Evolutionary conservation across 306 rosid species (phyloP), one percentile per base, ranked within the genome.

Genomic region (Rubus idaeus): DNA sequence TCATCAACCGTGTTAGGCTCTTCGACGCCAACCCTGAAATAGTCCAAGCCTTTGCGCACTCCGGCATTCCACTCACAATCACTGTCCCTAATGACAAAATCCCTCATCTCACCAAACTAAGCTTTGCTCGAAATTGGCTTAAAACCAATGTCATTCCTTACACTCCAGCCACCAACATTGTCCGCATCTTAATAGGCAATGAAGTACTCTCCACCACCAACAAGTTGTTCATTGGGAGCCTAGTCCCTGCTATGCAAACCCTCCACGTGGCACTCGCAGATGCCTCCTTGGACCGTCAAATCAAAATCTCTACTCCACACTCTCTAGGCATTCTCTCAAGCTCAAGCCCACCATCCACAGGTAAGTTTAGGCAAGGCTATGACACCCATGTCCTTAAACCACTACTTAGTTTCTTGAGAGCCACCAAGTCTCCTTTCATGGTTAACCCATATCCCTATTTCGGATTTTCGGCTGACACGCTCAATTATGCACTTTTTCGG

Each of bases 311-410:
- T 1, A 85, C 96, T 4, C 97, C 97, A 17, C 97, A 90, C 60
- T 88, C 97, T 49, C 63, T 91, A 37, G 94, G 97, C 68, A 87
- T 94, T 70, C 81, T 90, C 20, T 60, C 91, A 17, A 75, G 78
- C 75, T 90, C 98, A 14, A 86, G 75, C 72, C 97, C 98, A n/a
- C 98, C 98, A 5, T 94, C 97, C 39, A 35, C 84, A 0, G 96
- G 86, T 5, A 88, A 83, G 55, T 94, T 94, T 63, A 78, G 98
- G 35, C 92, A 83, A 85, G 98, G 98, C 78, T 91, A 94, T 52
- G 98, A 94, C 74, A 81, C 77, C 13, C 94, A 88, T 47, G 79
- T 91, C 3, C 56, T 94, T 11, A 88, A 85, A 67, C 98, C 97
- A 3, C 73, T 94, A 84, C 87, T 94, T 16, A 82, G 49, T n/a